Conservation (phyloP, 345 rosid species). For the Zanthoxylum bungeanum region DNA sequence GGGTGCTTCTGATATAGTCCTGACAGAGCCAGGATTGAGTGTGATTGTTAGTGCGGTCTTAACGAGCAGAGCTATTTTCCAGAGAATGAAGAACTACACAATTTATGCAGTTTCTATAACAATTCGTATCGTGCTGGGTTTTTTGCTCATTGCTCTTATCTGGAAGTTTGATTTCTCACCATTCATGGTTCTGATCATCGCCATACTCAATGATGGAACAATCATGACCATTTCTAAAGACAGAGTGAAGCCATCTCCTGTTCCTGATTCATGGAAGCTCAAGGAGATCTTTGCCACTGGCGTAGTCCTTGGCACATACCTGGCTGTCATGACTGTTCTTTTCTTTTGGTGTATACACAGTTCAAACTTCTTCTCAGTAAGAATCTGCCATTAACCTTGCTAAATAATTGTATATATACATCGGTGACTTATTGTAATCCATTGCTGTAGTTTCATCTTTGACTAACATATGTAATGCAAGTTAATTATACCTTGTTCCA, state of each 20-base stretch:
- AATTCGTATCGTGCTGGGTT: slow-evolving; percentile 82
- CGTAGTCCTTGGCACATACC: slow-evolving; percentile 70
- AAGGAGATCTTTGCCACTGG: slow-evolving; percentile 89
- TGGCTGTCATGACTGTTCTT: slow-evolving; percentile 81
- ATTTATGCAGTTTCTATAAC: slow-evolving; percentile 96
- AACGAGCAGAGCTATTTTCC: slow-evolving; percentile 93
- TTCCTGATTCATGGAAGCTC: slow-evolving; percentile 89
- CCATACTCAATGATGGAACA: slow-evolving; percentile 84
- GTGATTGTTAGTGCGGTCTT: slow-evolving; percentile 93
- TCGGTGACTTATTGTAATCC: background rate
- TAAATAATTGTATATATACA: background rate
- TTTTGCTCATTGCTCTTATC: slow-evolving; percentile 80
- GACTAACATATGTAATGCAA: background rate
- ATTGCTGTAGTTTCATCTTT: background rate
- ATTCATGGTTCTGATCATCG: slow-evolving; percentile 91
- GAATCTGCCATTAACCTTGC: background rate
- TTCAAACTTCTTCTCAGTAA: slow-evolving; percentile 79
- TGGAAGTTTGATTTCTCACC: slow-evolving; percentile 97
- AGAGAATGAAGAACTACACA: slow-evolving; percentile 97
- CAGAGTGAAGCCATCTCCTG: slow-evolving; percentile 81
- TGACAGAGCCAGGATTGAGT: slow-evolving; percentile 92
- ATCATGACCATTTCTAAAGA: slow-evolving; percentile 85
- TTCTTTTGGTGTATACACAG: slow-evolving; percentile 74
- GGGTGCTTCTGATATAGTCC: slow-evolving; percentile 86
- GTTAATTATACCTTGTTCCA: background rate